Evolutionary conservation across 805 yeast genomes (phyloP), one percentile per base, ranked within the genome.

Genomic region (Candida adriatica): DNA sequence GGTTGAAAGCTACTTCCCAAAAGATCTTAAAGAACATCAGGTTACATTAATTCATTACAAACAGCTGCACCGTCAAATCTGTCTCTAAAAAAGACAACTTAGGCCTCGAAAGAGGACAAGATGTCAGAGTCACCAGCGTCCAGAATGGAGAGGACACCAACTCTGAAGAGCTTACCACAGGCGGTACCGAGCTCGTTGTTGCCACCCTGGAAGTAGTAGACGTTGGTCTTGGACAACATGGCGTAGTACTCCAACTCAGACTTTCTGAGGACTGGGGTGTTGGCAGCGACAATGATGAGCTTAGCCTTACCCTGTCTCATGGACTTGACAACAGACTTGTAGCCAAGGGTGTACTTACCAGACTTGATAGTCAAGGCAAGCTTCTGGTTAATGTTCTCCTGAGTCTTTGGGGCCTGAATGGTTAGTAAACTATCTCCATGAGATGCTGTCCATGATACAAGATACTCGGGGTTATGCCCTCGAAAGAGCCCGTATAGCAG

Each of bases 101-200:
- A 49, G 31, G 41, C 42, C 42, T 45, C 44, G 17, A 43, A 26
- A 28, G 85, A 64, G 58, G 87, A 58, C 66, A 92, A 80, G 74
- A 92, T 88, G 73, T 92, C 99, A 60, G 98, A 92, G 76, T 92
- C 99, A 88, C 99, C 99, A 59, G 96, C 96, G 60, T 92, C 98
- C 61, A 90, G 74, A 59, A 92, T 68, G 61, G 96, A 75, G 61
- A 92, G 74, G 62, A 88, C 90, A 77, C 97, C 97, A 58, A 92
- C 97, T 77, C 96, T 86, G 96, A 92, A 92, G 63, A 92, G 86
- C 73, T 85, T 90, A 88, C 99, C 99, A 75, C 96, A 90, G 58
- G 96, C 95, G 59, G 99, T 92, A 78, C 96, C 97, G 64, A 90
- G 85, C 76, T 90, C 97, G 75, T 90, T 90, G 96, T 90, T 90